Evolutionary conservation across 768 basidiomycete genomes (phyloP).

Genomic region (Agrocybe chaxingu): DNA sequence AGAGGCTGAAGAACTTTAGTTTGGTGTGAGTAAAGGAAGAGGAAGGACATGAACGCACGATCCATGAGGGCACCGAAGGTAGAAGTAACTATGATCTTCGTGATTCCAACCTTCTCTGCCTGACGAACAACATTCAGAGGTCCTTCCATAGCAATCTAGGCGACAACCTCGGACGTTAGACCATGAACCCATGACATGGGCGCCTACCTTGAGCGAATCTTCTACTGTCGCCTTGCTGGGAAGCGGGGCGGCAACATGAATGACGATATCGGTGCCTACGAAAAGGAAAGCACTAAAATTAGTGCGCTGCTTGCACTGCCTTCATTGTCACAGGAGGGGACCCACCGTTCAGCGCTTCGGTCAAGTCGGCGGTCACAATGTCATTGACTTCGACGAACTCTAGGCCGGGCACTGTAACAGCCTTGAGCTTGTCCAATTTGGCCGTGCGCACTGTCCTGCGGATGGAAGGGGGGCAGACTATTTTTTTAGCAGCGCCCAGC

Average conservation of each 20-base stretch:
- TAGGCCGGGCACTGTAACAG: constrained; percentile 15
- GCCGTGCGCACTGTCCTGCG: constrained; percentile 25
- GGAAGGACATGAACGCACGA: constrained; percentile 10
- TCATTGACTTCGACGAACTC: constrained; percentile 25
- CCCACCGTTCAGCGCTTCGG: constrained; percentile 40
- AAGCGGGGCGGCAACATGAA: constrained; percentile 35
- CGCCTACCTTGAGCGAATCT: too few species aligned
- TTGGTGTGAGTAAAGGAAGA: too few species aligned
- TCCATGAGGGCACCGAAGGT: constrained; percentile 23
- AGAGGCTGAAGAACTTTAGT: too few species aligned
- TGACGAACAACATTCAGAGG: constrained; percentile 34
- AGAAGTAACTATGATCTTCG: constrained; percentile 27
- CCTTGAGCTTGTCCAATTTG: constrained; percentile 19
- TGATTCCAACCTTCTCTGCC: constrained; percentile 29
- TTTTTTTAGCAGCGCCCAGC: too few species aligned
- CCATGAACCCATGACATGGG: not conserved
- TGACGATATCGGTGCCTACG: constrained; percentile 28
- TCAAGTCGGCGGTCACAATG: constrained; percentile 30
- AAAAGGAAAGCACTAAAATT: too few species aligned
- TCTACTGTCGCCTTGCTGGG: too few species aligned
- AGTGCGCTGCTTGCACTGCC: too few species aligned
- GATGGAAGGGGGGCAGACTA: not conserved
- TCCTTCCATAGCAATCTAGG: constrained; percentile 32
- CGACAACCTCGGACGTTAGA: not conserved
- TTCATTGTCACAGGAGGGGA: not conserved